Evolutionary conservation across 306 rosid species (phyloP).

Genomic region (Luffa aegyptiaca): DNA sequence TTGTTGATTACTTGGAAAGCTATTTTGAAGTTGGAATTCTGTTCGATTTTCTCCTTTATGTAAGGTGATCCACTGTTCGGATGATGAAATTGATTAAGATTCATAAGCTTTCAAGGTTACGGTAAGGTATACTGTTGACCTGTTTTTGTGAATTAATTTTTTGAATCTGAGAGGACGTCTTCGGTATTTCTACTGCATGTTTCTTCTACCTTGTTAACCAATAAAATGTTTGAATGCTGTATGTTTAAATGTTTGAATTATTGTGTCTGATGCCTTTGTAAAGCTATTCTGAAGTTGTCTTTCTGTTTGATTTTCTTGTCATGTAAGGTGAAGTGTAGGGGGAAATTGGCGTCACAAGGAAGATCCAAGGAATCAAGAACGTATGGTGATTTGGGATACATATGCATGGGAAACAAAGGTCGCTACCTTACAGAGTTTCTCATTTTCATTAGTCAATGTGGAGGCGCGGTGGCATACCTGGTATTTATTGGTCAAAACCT

Average conservation of each 20-base stretch:
- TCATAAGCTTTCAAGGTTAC: neutral
- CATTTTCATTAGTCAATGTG: constrained; percentile 54
- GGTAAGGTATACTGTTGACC: neutral
- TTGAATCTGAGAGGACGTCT: neutral
- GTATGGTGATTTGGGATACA: constrained; percentile 71
- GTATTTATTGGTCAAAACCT: constrained; percentile 77
- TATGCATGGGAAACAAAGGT: constrained; percentile 53
- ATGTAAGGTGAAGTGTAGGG: constrained; percentile 58
- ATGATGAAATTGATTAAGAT: neutral
- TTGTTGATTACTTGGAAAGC: neutral
- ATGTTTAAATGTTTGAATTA: neutral
- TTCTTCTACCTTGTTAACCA: neutral
- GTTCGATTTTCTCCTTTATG: neutral
- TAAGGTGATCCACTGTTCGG: constrained; percentile 24
- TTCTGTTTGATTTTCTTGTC: neutral
- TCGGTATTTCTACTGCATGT: neutral
- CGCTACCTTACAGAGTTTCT: constrained; percentile 54
- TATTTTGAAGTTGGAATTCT: neutral
- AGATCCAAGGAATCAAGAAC: constrained; percentile 32
- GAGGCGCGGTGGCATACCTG: constrained; percentile 74
- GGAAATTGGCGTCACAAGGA: constrained; percentile 44
- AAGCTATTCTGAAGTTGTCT: neutral
- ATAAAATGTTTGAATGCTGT: neutral
- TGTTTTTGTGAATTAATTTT: neutral
- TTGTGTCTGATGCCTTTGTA: neutral